A percentile compares a stretch with the other conserved stretches of the same genome.
These are phyloP conservation scores for Artemisia tridentata DNA, from an alignment of 129 eudicot genomes.

Conservation along the genomic window DNA sequence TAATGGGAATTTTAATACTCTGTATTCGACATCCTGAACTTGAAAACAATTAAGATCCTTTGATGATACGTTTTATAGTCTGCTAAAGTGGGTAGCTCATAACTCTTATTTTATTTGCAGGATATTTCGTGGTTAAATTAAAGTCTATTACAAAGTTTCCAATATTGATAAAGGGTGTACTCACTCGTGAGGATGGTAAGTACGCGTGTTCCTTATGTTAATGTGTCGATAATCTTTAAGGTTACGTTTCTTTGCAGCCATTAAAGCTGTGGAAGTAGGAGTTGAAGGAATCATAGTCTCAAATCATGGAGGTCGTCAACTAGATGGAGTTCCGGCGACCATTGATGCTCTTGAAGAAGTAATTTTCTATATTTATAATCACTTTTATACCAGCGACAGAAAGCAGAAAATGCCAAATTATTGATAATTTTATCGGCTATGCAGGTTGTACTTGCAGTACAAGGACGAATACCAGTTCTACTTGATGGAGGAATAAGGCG, in stretches of 20 bases:
- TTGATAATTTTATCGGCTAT: neutral
- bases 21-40: no score
- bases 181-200: conserved; percentile 80
- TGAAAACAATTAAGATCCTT: neutral
- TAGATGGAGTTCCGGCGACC: conserved; percentile 85
- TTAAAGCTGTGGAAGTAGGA: conserved; percentile 67
- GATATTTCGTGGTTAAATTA: conserved; percentile 77
- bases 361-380: neutral
- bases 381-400: neutral
- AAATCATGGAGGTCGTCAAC: conserved; percentile 91
- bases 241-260: conserved; percentile 48
- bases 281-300: conserved; percentile 82
- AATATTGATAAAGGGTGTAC: conserved; percentile 74
- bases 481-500: conserved; percentile 82
- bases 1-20: no score
- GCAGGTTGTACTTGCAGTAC: conserved; percentile 67
- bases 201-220: neutral
- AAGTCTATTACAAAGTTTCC: conserved; percentile 72
- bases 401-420: neutral
- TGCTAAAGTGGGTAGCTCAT: neutral
- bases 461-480: conserved; percentile 63
- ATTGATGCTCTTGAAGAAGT: conserved; percentile 77
- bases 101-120: conserved; percentile 38
- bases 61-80: neutral
- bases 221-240: conserved; percentile 5